A percentile compares a stretch with the other conserved stretches of the same genome.
Conservation (phyloP, 192 early-diverging fungal species). For the Haplosporangium gracile region DNA sequence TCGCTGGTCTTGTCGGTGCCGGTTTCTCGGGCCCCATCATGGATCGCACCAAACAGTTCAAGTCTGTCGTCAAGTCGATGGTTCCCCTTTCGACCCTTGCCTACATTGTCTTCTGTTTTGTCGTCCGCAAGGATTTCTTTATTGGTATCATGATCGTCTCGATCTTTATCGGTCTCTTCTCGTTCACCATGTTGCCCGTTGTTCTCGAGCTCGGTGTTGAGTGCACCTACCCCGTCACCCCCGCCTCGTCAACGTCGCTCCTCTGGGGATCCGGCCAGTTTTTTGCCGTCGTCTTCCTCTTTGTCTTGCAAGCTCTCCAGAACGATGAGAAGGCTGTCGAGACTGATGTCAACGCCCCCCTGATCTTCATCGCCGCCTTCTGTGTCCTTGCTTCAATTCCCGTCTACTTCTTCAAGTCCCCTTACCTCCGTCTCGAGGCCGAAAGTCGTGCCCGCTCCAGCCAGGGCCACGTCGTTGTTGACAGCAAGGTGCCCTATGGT, state of each 20-base stretch:
- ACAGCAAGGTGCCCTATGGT: neutral
- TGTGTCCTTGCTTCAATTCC: slow-evolving; percentile 37
- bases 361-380: slow-evolving; percentile 50
- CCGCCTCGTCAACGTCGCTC: slow-evolving; percentile 50
- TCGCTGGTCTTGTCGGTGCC: slow-evolving; percentile 71
- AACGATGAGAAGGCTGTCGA: neutral
- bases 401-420: slow-evolving; percentile 46
- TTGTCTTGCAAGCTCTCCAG: slow-evolving; percentile 35
- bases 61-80: slow-evolving; percentile 56
- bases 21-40: slow-evolving; percentile 63
- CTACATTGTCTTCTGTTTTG: slow-evolving; percentile 63
- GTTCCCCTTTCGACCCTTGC: slow-evolving; percentile 59
- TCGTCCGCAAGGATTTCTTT: slow-evolving; percentile 49
- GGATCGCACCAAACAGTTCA: slow-evolving; percentile 70
- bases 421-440: slow-evolving; percentile 49
- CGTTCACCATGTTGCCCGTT: slow-evolving; percentile 50
- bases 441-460: slow-evolving; percentile 29
- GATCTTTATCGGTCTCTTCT: slow-evolving; percentile 43
- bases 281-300: slow-evolving; percentile 49
- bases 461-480: neutral
- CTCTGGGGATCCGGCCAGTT: slow-evolving; percentile 51
- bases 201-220: slow-evolving; percentile 54
- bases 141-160: slow-evolving; percentile 44
- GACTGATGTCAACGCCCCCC: slow-evolving; percentile 35
- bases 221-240: slow-evolving; percentile 56